Evolutionary conservation across 345 rosid species (phyloP).

Genomic region (Salix dunnii): DNA sequence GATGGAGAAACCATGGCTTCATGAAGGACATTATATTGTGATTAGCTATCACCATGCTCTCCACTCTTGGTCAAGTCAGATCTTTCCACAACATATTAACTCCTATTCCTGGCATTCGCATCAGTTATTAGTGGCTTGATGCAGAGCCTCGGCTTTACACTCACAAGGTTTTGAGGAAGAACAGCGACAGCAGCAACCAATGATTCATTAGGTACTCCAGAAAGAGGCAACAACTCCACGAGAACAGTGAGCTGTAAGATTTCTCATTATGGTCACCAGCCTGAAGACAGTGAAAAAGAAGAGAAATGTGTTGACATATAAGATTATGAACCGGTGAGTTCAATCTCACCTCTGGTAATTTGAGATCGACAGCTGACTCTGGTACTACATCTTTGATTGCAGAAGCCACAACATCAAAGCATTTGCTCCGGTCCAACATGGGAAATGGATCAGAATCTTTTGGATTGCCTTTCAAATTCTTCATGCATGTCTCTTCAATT

Average conservation of each 20-base stretch:
- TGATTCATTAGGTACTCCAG: conserved; percentile 58
- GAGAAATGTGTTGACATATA: background rate
- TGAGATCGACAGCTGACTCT: conserved; percentile 81
- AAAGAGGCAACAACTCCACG: conserved; percentile 80
- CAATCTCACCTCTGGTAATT: conserved; percentile 67
- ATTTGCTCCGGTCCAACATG: conserved; percentile 67
- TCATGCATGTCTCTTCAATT: conserved; percentile 51
- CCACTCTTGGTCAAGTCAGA: no score
- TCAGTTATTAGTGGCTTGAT: conserved; percentile 59
- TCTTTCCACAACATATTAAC: no score
- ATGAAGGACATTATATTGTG: no score
- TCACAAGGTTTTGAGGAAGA: conserved; percentile 63
- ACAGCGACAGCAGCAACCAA: conserved; percentile 68
- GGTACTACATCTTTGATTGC: conserved; percentile 75
- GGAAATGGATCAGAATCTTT: conserved; percentile 40
- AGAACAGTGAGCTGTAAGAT: conserved; percentile 64
- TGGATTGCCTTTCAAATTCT: conserved; percentile 34
- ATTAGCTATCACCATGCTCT: no score
- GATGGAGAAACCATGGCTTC: no score
- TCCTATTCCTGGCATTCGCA: conserved; percentile 22
- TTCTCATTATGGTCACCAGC: conserved; percentile 6
- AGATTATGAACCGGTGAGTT: background rate
- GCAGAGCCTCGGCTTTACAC: conserved; percentile 77
- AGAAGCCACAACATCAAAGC: conserved; percentile 71
- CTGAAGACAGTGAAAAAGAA: background rate